Conservation (phyloP, 352 stramenopile genomes). For the Phytophthora nicotianae region DNA sequence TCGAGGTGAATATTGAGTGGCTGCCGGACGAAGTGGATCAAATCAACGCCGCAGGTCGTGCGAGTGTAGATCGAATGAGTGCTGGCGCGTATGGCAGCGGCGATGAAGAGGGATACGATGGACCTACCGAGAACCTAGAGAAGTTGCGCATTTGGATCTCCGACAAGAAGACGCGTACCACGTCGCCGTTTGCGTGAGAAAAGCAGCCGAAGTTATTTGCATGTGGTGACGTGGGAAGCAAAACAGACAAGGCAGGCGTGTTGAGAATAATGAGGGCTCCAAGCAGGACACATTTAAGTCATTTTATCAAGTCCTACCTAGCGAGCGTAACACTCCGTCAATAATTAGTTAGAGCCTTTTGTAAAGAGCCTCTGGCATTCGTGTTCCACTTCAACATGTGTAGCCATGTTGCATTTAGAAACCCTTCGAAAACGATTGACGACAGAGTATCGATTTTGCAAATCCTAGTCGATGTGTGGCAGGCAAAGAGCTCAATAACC, state of each 20-base stretch:
- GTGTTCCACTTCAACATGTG: slow-evolving; percentile 18
- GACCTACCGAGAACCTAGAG: slow-evolving; percentile 52
- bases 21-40: slow-evolving; percentile 61
- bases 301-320: slow-evolving; percentile 19
- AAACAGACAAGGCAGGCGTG: not conserved
- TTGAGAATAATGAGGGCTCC: not conserved
- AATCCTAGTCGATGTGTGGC: slow-evolving; percentile 25
- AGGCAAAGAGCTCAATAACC: slow-evolving; percentile 23
- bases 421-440: slow-evolving; percentile 5
- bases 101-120: slow-evolving; percentile 31
- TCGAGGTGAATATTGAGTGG: slow-evolving; percentile 88
- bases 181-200: slow-evolving; percentile 68
- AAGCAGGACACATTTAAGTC: slow-evolving; percentile 9
- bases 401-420: slow-evolving; percentile 18
- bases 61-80: slow-evolving; percentile 47
- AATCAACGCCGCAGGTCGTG: slow-evolving; percentile 35
- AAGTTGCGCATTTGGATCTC: slow-evolving; percentile 90
- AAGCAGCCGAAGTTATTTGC: slow-evolving; percentile 9
- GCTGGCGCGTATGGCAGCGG: slow-evolving; percentile 22
- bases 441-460: slow-evolving; percentile 7
- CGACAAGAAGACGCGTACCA: slow-evolving; percentile 82
- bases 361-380: slow-evolving; percentile 6
- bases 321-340: slow-evolving; percentile 12
- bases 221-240: slow-evolving; percentile 33
- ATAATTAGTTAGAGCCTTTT: slow-evolving; percentile 32